Base-by-base conservation (phyloP, 2,329 filamentous ascomycete genomes). In the Pseudogymnoascus sp. region DNA sequence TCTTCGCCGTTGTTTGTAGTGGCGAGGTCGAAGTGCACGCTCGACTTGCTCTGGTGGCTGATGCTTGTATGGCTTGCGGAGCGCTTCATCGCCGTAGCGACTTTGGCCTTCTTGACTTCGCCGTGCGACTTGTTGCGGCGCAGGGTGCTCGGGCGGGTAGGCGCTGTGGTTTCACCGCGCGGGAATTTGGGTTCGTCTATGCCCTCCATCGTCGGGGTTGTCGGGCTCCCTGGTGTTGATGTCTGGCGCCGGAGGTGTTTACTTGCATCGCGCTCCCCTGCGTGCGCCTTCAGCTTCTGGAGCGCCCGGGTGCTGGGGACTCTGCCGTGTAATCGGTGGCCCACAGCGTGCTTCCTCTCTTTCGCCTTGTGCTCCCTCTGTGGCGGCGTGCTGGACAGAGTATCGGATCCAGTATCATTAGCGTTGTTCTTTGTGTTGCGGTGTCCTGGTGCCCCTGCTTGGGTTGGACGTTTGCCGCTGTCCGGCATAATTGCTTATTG, bases 61-160 rank as follows among this genome's bases (percentile, higher is more conserved):
- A 81, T 77, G 64, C 77, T 76, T 28, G 79, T 80, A 62, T 82
- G 80, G 61, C 81, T 83, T 11, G 78, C 75, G 24, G 80, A 78
- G 63, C 81, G 80, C 71, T 84, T 84, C 60, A 84, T 76, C 68
- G 78, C 80, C 66, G 79, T 78, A 10, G 70, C 28, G 50, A 75
- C 75, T 63, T 79, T 79, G 63, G 73, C 74, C 65, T 79, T 81
- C 68, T 71, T 73, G 41, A 87, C 78, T 66, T 86, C 84, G 70
- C 78, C 80, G 67, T 83, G 79, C 24, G 84, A 87, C 59, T 80
- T 81, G 72, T 86, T 86, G 72, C 84, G 83, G 75, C 84, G 85
- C 62, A 86, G 75, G 69, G 74, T 83, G 14, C 79, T 75, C 61
- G 83, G 78, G 3, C 84, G 85, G 11, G 75, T 68, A 72, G 78